Evolutionary conservation across 768 basidiomycete genomes (phyloP), one percentile per base, ranked within the genome.

Genomic region (Tephrocybe sp.): DNA sequence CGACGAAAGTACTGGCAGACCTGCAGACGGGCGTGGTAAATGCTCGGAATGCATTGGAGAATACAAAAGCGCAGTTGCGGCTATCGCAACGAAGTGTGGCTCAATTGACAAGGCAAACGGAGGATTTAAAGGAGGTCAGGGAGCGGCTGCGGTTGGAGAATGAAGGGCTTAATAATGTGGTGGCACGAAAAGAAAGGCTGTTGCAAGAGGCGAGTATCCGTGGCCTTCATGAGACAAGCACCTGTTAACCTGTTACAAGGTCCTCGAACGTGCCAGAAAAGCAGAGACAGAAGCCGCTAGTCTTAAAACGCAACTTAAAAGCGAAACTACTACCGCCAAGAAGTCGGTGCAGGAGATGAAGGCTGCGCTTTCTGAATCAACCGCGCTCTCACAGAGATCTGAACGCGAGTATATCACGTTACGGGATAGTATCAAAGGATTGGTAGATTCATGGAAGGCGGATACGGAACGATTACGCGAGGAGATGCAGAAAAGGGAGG

Each of bases 1-100:
- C 90, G 9, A 92, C 92, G 13, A 92, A 89, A 61, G 92, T 95
- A 21, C 74, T 95, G 47, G 89, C 89, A 1, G 90, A 92, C 65
- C 77, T 95, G 18, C 92, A 95, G 64, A 79, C 86, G 0, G 92
- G 90, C 43, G 88, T 93, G 6, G 73, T 85, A 36, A 85, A 86
- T 55, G 87, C 89, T 24, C 78, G 84, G 41, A 86, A 83, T 53
- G 89, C 89, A 42, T 72, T 95, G 49, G 92, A 95, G 65, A 91
- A 92, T 62, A 91, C 92, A 9, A 89, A 90, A 62, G 71, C 80
- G 16, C 92, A 95, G 64, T 72, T 95, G 37, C 69, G 92, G 51
- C 64, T 92, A 34, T 87, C 87, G 8, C 92, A 95, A 64, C 74
- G 91, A 50, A 85, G 82, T 40, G 92, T 93, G 9, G 89, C 89